Base-by-base conservation (phyloP, 305 asterid genomes). In the Plantago coronopus region DNA sequence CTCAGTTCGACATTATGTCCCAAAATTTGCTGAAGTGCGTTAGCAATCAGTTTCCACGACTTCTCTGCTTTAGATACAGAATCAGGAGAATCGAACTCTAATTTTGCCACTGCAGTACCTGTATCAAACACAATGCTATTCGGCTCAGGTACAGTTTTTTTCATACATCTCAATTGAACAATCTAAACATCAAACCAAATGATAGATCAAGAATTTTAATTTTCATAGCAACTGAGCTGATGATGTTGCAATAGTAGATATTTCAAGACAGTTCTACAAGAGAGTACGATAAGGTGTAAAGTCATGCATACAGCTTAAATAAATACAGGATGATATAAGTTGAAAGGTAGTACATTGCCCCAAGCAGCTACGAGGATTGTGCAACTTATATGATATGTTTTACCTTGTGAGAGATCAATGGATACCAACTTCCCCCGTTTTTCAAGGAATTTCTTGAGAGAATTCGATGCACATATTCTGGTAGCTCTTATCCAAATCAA, bases 11-110 rank as follows among this genome's bases (percentile, higher is more conserved):
- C 84, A 50, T 83, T 87, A 67, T 76, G 76, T 17, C 87, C 87
- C 21, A 87, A 72, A 22, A 72, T 64, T 25, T 43, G 62, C 67
- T 87, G 95, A 48, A 89, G 86, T 5, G 84, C 84, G 53, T 81
- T 75, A 6, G 95, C 91, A 47, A 87, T 87, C 66, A 58, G 67
- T 74, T 89, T 87, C 97, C 95, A 89, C 0, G 83, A 80, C 50
- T 81, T 87, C 71, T 87, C 95, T 7, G 97, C 95, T 76, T 78
- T 87, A 0, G 79, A 67, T 5, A 79, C 83, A 40, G 80, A 53
- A 34, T 87, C 79, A 1, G 83, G 85, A 65, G 54, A 74, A 74
- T 57, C 78, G 47, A 89, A 89, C 69, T 78, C 95, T 67, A 89
- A 43, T 42, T 76, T 89, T 34, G 86, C 89, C 64, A 87, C 83